Base-by-base conservation (phyloP, 805 yeast genomes). In the Yarrowia divulgata region DNA sequence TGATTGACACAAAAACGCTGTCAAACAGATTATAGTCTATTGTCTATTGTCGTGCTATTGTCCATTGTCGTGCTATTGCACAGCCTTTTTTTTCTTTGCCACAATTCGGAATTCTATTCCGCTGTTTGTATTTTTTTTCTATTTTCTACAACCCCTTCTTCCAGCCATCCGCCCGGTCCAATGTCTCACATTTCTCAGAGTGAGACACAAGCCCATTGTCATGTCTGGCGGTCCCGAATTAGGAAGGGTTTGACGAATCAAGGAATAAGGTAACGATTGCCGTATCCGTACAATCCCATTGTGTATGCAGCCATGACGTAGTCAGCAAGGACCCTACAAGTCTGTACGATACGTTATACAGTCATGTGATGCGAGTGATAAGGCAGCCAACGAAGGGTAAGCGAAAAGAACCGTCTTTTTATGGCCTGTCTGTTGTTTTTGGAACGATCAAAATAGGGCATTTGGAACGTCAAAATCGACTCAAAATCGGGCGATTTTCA, bases 221-320 rank as follows among this genome's bases (percentile, higher is more conserved):
- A 39, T 54, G 45, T 19, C 34, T 19, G 45, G 4, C 10, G 16
- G 18, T 3, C 14, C 60, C 45, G 8, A 39, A 54, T 13, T 54
- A 54, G 60, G 60, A 54, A 54, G 60, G 60, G 45, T 54, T 54
- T 54, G 60, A 54, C 60, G 60, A 54, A 54, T 35, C 23, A 2
- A 39, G 18, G 8, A 54, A 54, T 39, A 54, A 54, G 60, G 60
- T 54, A 54, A 37, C 45, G 60, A 37, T 54, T 54, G 60, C 60
- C 60, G 60, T 23, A 54, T 54, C 60, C 60, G 60, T 54, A 54
- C 60, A 54, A 54, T 54, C 60, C 60, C 23, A 54, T 54, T 54
- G 60, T 54, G 3, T 39, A 54, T 54, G 60, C 60, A 39, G 60
- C 45, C 45, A 54, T 54, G 60, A 39, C 60, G 60, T 54, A 19